Evolutionary conservation across 2,329 filamentous ascomycete genomes (phyloP).

Genomic region (Nemania diffusa): DNA sequence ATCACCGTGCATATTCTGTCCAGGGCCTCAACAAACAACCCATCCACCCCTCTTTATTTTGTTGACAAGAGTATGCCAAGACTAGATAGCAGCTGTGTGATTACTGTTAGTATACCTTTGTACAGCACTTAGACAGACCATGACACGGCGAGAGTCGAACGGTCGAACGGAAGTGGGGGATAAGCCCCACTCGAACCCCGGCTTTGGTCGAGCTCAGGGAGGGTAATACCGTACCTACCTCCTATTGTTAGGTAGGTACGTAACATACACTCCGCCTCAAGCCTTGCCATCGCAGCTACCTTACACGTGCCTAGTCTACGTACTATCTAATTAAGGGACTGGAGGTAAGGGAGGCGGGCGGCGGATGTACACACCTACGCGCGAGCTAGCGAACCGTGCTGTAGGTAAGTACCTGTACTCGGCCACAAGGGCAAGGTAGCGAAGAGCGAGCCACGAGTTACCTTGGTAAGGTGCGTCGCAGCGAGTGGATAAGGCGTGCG

Average conservation of each 20-base stretch:
- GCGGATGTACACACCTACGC: not conserved
- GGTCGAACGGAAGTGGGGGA: slow-evolving; percentile 45
- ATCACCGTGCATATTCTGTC: slow-evolving; percentile 4
- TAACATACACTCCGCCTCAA: not conserved
- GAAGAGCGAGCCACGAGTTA: slow-evolving; percentile 17
- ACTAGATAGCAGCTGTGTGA: slow-evolving; percentile 10
- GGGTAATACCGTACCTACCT: not conserved
- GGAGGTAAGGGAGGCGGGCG: too few species aligned
- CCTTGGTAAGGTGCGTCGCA: slow-evolving; percentile 1
- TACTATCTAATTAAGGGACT: not conserved
- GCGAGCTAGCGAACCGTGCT: not conserved
- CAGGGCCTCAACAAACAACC: slow-evolving; percentile 31
- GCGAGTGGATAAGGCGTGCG: not conserved
- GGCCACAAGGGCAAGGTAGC: slow-evolving; percentile 7
- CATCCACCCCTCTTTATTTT: slow-evolving; percentile 8
- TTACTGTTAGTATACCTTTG: slow-evolving; percentile 28
- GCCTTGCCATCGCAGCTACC: slow-evolving; percentile 10
- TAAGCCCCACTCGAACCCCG: slow-evolving; percentile 33
- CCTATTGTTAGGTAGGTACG: too few species aligned
- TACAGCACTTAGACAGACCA: slow-evolving; percentile 22
- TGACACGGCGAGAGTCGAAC: slow-evolving; percentile 24
- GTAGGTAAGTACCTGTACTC: not conserved
- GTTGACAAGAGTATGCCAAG: slow-evolving; percentile 30
- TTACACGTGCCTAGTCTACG: too few species aligned
- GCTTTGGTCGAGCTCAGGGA: not conserved